Evolutionary conservation across 2,329 filamentous ascomycete genomes (phyloP).

Genomic region (Alternaria atra): DNA sequence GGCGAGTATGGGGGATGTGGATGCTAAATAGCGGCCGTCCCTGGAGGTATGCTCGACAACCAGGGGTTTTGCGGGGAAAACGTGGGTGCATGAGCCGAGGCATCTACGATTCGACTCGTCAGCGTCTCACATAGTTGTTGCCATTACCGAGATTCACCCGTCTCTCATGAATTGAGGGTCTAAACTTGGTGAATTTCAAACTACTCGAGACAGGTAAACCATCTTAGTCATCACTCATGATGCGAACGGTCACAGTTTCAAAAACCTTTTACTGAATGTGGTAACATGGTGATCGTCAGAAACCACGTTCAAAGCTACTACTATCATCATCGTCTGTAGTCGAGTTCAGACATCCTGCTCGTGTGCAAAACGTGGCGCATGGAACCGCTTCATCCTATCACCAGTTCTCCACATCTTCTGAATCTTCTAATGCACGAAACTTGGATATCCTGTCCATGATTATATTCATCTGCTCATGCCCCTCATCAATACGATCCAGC

Average conservation of each 20-base stretch:
- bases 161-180: not conserved
- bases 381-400: not conserved
- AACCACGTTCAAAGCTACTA: not conserved
- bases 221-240: not conserved
- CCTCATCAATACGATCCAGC: not conserved
- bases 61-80: slow-evolving; percentile 32
- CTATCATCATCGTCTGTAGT: not conserved
- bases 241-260: not conserved
- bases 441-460: not conserved
- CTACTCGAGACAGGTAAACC: not conserved
- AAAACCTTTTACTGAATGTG: not conserved
- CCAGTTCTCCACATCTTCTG: not conserved
- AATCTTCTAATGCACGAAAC: not conserved
- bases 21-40: slow-evolving; percentile 36
- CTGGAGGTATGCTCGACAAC: slow-evolving; percentile 14
- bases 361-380: not conserved
- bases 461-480: not conserved
- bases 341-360: not conserved
- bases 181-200: not conserved
- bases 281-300: not conserved
- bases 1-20: slow-evolving; percentile 29
- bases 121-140: not conserved
- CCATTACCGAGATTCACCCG: slow-evolving; percentile 1
- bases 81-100: slow-evolving; percentile 28
- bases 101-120: slow-evolving; percentile 25